Percentiles rank a stretch among this genome's conserved stretches.
Conservation (phyloP, 208 protist species). For the Histomonas meleagridis region DNA sequence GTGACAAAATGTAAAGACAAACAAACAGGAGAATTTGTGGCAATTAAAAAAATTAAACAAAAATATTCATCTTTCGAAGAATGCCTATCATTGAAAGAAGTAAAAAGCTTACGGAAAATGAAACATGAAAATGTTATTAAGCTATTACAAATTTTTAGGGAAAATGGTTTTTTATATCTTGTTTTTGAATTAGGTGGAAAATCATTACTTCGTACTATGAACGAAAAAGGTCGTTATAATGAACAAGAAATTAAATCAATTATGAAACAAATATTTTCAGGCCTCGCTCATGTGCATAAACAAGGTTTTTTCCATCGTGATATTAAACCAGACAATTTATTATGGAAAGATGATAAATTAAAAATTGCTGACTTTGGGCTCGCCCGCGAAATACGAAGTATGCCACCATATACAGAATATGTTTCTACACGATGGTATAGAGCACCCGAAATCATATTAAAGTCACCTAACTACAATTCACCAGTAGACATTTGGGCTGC, state of each 20-base stretch:
- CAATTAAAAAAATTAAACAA: slow-evolving; percentile 94
- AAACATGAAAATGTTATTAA: slow-evolving; percentile 25
- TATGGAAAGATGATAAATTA: slow-evolving; percentile 53
- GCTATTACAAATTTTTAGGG: not conserved
- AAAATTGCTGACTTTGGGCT: slow-evolving; percentile 87
- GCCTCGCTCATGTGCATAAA: not conserved
- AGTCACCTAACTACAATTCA: slow-evolving; percentile 54
- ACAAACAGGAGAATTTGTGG: slow-evolving; percentile 74
- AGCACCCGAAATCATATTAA: slow-evolving; percentile 68
- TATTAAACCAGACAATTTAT: slow-evolving; percentile 29
- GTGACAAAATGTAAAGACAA: slow-evolving; percentile 74
- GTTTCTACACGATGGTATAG: slow-evolving; percentile 74
- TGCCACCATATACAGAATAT: slow-evolving; percentile 71
- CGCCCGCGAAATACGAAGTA: slow-evolving; percentile 63
- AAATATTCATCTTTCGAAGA: slow-evolving; percentile 88
- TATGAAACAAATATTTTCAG: not conserved
- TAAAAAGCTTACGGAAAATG: slow-evolving; percentile 45
- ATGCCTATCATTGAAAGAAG: slow-evolving; percentile 78
- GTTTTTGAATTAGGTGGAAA: not conserved
- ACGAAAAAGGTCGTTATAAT: not conserved
- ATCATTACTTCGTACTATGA: not conserved
- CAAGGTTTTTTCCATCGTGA: slow-evolving; percentile 11
- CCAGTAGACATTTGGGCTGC: slow-evolving; percentile 67
- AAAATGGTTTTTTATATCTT: not conserved
- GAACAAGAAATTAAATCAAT: not conserved